Conservation (phyloP, 352 stramenopile genomes). For the Globisporangium spinosum region DNA sequence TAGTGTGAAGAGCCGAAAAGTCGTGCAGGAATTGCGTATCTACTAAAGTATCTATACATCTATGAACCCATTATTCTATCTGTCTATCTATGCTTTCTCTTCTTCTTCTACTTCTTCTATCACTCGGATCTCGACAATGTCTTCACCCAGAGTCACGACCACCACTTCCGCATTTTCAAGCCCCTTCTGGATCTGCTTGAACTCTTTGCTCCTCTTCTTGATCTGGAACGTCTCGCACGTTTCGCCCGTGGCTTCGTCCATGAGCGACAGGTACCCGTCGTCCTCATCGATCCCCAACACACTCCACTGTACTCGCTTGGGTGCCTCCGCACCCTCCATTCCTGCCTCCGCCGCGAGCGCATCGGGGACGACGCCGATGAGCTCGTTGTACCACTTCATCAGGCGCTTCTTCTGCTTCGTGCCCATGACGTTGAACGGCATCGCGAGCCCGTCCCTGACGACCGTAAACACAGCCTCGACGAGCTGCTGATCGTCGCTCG, state of each 20-base stretch:
- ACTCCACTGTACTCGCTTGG: conserved; percentile 39
- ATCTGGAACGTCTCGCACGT: conserved; percentile 69
- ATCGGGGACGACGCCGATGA: conserved; percentile 55
- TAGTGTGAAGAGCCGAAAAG: neutral
- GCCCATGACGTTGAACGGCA: conserved; percentile 80
- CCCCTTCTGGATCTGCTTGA: conserved; percentile 65
- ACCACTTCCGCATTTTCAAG: conserved; percentile 55
- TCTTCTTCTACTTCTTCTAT: conserved; percentile 23
- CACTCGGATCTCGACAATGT: conserved; percentile 46
- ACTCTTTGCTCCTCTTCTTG: conserved; percentile 59
- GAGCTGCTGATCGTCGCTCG: conserved; percentile 32
- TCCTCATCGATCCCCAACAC: conserved; percentile 64
- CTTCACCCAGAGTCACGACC: conserved; percentile 48
- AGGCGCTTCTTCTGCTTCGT: conserved; percentile 81
- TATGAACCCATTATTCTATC: neutral
- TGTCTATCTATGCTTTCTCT: conserved; percentile 7
- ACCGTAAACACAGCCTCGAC: conserved; percentile 58
- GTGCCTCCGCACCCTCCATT: conserved; percentile 14
- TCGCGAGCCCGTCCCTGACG: conserved; percentile 77
- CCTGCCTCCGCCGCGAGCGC: conserved; percentile 25
- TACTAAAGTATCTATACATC: neutral
- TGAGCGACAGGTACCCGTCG: conserved; percentile 69
- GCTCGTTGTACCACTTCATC: conserved; percentile 85
- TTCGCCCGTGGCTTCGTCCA: conserved; percentile 63
- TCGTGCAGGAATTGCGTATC: neutral